Evolutionary conservation across 306 rosid genomes (phyloP), one percentile per base, ranked within the genome.

Genomic region (Fragaria ananassa): DNA sequence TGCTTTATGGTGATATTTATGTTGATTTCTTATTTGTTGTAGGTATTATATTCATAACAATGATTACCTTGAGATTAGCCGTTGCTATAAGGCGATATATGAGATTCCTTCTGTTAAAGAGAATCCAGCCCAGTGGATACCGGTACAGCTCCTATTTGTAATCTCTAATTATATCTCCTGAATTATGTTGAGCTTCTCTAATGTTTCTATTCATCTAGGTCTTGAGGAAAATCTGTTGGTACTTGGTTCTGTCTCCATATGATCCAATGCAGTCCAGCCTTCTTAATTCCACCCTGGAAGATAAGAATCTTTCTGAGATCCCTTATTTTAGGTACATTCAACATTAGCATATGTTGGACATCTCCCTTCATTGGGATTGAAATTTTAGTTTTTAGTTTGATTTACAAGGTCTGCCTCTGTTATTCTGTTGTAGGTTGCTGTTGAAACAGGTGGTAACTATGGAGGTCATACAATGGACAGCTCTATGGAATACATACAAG

Each of bases 231-330:
- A 90, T 93, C 79, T 89, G 96, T 68, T 91, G 96, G 98, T 88
- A 83, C 88, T 84, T 93, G 83, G 92, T 91, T 82, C 87, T 93
- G 45, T 54, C 97, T 1, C 98, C 97, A 46, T 86, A 91, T 34
- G 93, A 88, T 76, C 93, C 98, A 29, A 88, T 93, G 96, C 98
- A 93, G 74, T 93, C 98, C 4, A 93, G 97, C 85, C 98, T 93
- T 82, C 92, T 93, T 29, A 89, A 93, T 81, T 89, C 98, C 77
- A 93, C 91, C 51, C 80, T 91, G 88, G 98, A 93, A 79, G 98
- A 91, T 77, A 93, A 85, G 83, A 93, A 93, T 85, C 93, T 93
- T 34, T 84, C 93, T 5, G 98, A 93, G 80, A 85, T 91, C 74
- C 86, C 89, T 54, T 85, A 80, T 83, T 93, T 93, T 75, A 88